These are phyloP conservation scores for Shiraia bambusicola DNA, from an alignment of 2,329 filamentous ascomycete species.

Conservation along the genomic window DNA sequence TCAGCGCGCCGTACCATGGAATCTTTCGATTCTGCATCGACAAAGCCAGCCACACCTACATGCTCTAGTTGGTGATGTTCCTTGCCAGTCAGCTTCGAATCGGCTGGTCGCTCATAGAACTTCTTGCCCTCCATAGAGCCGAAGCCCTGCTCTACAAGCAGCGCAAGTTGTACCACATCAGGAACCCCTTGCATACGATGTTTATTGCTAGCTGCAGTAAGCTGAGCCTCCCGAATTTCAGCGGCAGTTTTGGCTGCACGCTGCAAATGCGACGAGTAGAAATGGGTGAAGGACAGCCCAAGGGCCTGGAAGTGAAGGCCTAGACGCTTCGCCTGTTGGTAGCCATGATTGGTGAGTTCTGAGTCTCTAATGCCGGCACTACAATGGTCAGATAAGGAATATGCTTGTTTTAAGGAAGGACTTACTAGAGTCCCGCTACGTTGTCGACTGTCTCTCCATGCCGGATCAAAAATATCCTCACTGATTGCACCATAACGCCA, in stretches of 20 bases:
- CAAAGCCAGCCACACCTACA: slow-evolving; percentile 48
- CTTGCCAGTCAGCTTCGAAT: slow-evolving; percentile 38
- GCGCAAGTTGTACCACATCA: slow-evolving; percentile 25
- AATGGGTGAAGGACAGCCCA: slow-evolving; percentile 64
- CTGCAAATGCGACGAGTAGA: slow-evolving; percentile 78
- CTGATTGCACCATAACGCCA: slow-evolving; percentile 38
- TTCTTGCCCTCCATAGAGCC: slow-evolving; percentile 68
- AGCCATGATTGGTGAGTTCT: slow-evolving; percentile 76
- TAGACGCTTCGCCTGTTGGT: slow-evolving; percentile 73
- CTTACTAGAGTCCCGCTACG: slow-evolving; percentile 72
- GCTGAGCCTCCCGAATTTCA: slow-evolving; percentile 62
- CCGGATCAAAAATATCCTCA: slow-evolving; percentile 74
- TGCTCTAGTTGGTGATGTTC: slow-evolving; percentile 45
- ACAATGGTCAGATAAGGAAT: slow-evolving; percentile 30
- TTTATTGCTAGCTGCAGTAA: slow-evolving; percentile 1
- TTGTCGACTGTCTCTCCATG: slow-evolving; percentile 93
- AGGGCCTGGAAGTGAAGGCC: slow-evolving; percentile 66
- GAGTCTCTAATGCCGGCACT: slow-evolving; percentile 82
- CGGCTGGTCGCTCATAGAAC: slow-evolving; percentile 49
- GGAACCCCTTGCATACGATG: slow-evolving; percentile 11
- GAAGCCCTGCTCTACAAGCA: slow-evolving; percentile 72
- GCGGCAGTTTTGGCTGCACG: slow-evolving; percentile 72
- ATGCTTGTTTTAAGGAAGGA: slow-evolving; percentile 5
- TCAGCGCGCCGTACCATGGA: slow-evolving; percentile 66
- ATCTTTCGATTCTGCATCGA: slow-evolving; percentile 66